phyloP scores from a whole-genome alignment of 2,329 filamentous ascomycete species.

The Cercospora canescens region DNA sequence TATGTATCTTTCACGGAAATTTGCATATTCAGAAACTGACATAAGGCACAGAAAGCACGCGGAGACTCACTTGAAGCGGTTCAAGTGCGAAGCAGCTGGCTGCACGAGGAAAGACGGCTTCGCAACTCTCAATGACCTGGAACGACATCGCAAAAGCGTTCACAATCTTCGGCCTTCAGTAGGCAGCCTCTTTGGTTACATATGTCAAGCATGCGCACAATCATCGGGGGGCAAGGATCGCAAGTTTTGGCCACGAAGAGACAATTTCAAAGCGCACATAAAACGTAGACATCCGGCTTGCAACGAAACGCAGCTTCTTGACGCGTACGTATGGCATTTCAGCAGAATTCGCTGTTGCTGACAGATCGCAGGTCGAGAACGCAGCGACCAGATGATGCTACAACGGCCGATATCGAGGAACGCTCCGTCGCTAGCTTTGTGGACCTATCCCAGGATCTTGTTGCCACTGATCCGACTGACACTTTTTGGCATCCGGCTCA shows the following conservation, averaged over 20 bases:
- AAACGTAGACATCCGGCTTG: slow-evolving; percentile 60
- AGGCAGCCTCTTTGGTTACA: slow-evolving; percentile 44
- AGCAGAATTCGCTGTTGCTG: not conserved
- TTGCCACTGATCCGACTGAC: not conserved
- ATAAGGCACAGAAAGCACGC: slow-evolving; percentile 66
- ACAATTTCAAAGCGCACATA: slow-evolving; percentile 86
- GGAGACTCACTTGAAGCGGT: slow-evolving; percentile 68
- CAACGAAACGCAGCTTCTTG: slow-evolving; percentile 20
- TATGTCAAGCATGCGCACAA: slow-evolving; percentile 60
- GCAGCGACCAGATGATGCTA: slow-evolving; percentile 22
- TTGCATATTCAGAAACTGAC: not conserved
- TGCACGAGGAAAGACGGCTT: slow-evolving; percentile 67
- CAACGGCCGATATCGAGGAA: not conserved
- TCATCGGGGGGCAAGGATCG: slow-evolving; percentile 49
- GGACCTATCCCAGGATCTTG: not conserved
- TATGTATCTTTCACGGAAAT: slow-evolving; percentile 11
- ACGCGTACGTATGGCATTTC: slow-evolving; percentile 16
- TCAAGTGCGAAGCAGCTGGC: slow-evolving; percentile 57
- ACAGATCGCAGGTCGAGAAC: slow-evolving; percentile 18
- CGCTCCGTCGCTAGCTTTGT: not conserved
- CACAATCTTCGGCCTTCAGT: slow-evolving; percentile 56
- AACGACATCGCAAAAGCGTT: slow-evolving; percentile 71
- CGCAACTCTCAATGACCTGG: slow-evolving; percentile 76
- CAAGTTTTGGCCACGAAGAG: slow-evolving; percentile 77
- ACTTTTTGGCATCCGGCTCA: not conserved